Evolutionary conservation across 1,284 basidiomycete genomes (phyloP).

Genomic region (Ustilago tritici): DNA sequence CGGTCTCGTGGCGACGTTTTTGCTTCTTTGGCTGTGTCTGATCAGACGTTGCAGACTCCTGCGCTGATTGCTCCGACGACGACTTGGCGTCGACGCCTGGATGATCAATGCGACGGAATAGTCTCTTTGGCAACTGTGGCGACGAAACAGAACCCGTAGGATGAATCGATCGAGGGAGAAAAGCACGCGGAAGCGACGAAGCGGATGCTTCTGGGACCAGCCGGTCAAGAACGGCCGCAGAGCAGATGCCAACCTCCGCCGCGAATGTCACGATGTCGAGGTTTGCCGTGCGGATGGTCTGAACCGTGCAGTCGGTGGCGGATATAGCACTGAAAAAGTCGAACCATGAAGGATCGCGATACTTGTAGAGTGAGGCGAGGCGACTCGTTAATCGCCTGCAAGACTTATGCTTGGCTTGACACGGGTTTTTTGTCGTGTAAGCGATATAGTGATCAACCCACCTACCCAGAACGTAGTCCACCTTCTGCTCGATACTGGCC

Average conservation of each 20-base stretch:
- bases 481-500: constrained; percentile 13
- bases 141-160: neutral
- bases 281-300: neutral
- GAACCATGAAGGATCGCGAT: neutral
- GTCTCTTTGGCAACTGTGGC: constrained; percentile 25
- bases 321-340: constrained; percentile 4
- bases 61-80: neutral
- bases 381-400: constrained; percentile 13
- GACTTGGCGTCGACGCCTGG: neutral
- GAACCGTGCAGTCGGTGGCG: constrained; percentile 1
- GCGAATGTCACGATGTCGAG: constrained; percentile 29
- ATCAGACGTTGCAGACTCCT: neutral
- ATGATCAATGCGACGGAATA: constrained; percentile 35
- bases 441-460: constrained; percentile 26
- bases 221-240: constrained; percentile 13
- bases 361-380: constrained; percentile 4
- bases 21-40: constrained; percentile 16
- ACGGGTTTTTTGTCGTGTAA: neutral
- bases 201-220: constrained; percentile 5
- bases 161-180: constrained; percentile 1
- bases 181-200: constrained; percentile 4
- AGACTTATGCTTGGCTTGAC: constrained; percentile 21
- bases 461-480: constrained; percentile 23
- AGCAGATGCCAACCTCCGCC: constrained; percentile 28
- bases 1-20: constrained; percentile 3